Base-by-base conservation (phyloP, 371 early-diverging fungal genomes). In the Lichtheimia hyalospora region DNA sequence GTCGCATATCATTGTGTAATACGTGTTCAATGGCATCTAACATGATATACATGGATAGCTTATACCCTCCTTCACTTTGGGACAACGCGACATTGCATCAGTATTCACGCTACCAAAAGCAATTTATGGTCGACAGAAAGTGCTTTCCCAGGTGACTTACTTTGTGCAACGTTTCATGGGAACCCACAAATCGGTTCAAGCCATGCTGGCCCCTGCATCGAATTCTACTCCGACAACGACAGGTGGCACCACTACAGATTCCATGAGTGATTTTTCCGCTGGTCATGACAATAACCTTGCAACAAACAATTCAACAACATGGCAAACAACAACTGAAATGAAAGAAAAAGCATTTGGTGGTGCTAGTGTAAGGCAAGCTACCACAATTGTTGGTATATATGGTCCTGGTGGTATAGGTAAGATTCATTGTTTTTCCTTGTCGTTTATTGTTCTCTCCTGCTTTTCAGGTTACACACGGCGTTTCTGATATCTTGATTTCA, bases 81-180 rank as follows among this genome's bases (percentile, higher is more conserved):
- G 72, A 12, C 67, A 74, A 52, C 63, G 57, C 48, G 79, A 79
- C 50, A 71, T 79, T 46, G 79, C 75, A 2, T 75, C 76, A 10
- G 69, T 79, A 3, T 79, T 79, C 10, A 75, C 74, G 2, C 58
- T 79, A 21, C 76, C 79, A 2, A 73, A 71, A 41, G 52, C 64
- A 0, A 62, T 79, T 14, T 79, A 73, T 53, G 79, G 79, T 14
- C 71, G 79, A 0, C 72, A 75, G 50, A 66, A 55, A 13, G 61
- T 62, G 3, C 71, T 75, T 20, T 60, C 58, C 2, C 65, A 74
- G 57, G 67, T 75, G 57, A 66, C 63, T 8, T 68, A 66, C 16
- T 65, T 74, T 24, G 73, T 79, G 8, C 60, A 75, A 54, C 60
- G 67, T 48, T 68, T 66, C 4, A 67, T 69, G 23, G 69, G 64